Conservation (phyloP, 2,329 filamentous ascomycete species). For the Arthrobotrys megalospora region DNA sequence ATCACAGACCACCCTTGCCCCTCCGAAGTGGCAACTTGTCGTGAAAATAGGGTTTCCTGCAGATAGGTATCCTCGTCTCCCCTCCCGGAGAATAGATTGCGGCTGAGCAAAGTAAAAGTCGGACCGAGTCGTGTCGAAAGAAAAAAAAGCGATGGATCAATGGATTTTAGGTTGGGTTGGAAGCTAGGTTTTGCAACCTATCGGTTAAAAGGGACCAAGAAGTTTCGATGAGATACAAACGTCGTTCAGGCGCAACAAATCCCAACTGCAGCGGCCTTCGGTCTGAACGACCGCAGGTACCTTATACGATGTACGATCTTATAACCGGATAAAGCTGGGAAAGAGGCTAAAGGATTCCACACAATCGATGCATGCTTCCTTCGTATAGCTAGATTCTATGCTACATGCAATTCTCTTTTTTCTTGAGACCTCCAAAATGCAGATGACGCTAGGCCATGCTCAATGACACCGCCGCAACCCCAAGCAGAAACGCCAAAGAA, state of each 20-base stretch:
- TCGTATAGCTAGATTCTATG: slow-evolving; percentile 24
- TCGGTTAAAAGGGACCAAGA: slow-evolving; percentile 44
- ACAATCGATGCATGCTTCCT: slow-evolving; percentile 12
- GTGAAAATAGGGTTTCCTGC: slow-evolving; percentile 61
- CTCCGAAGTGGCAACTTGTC: slow-evolving; percentile 21
- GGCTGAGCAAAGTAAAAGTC: slow-evolving; percentile 36
- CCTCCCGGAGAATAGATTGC: slow-evolving; percentile 37
- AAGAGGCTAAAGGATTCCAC: slow-evolving; percentile 15
- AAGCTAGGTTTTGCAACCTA: slow-evolving; percentile 25
- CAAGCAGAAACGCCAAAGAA: slow-evolving; percentile 37
- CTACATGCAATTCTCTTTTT: slow-evolving; percentile 27
- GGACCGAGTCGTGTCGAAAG: slow-evolving; percentile 14
- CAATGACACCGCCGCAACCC: slow-evolving; percentile 37
- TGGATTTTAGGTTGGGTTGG: slow-evolving; percentile 48
- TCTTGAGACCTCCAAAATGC: slow-evolving; percentile 32
- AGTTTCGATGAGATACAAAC: slow-evolving; percentile 5
- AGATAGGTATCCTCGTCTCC: slow-evolving; percentile 32
- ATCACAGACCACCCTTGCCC: slow-evolving; percentile 12
- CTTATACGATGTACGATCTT: slow-evolving; percentile 14
- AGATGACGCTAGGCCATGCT: slow-evolving; percentile 61
- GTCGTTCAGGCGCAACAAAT: slow-evolving; percentile 6
- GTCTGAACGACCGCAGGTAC: slow-evolving; percentile 6
- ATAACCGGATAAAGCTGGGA: slow-evolving; percentile 26
- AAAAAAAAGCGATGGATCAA: slow-evolving; percentile 53
- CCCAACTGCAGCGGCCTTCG: slow-evolving; percentile 3